A percentile compares a stretch with the other conserved stretches of the same genome.
Evolutionary conservation across 2,329 filamentous ascomycete species (phyloP).

Genomic region (Colletotrichum magnum): DNA sequence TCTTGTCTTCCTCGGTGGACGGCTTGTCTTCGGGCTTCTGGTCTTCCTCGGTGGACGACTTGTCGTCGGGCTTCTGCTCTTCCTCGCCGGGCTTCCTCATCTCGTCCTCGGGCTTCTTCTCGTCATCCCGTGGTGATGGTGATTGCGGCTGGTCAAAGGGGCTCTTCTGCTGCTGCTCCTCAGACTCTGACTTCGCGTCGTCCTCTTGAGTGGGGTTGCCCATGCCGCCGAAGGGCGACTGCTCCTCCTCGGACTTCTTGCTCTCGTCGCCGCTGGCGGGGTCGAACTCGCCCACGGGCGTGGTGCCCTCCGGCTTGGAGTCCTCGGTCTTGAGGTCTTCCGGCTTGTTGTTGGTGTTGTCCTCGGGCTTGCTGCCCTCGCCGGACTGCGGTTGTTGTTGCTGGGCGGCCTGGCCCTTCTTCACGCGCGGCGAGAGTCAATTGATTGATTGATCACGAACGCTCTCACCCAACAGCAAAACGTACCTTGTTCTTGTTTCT

Average conservation of each 20-base stretch:
- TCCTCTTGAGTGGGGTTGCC: background rate
- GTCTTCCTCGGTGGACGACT: slow-evolving; percentile 1
- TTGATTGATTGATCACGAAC: background rate
- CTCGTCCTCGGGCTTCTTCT: slow-evolving; percentile 24
- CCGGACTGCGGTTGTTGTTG: slow-evolving; percentile 19
- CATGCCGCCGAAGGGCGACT: background rate
- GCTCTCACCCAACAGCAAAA: too few species aligned
- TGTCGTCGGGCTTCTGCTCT: slow-evolving; percentile 5
- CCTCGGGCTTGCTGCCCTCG: slow-evolving; percentile 33
- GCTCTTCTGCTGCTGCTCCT: slow-evolving; percentile 31
- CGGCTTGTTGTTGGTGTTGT: background rate
- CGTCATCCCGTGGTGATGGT: slow-evolving; percentile 16
- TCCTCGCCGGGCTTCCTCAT: background rate
- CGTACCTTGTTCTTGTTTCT: slow-evolving; percentile 41
- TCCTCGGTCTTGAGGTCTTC: slow-evolving; percentile 10
- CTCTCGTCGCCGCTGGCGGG: slow-evolving; percentile 8
- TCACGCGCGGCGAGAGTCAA: background rate
- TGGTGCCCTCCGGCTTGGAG: slow-evolving; percentile 30
- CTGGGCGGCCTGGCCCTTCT: slow-evolving; percentile 29
- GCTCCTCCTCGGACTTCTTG: slow-evolving; percentile 18
- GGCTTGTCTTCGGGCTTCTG: background rate
- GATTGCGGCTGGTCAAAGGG: slow-evolving; percentile 6
- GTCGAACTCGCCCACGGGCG: slow-evolving; percentile 34
- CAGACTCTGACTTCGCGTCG: background rate
- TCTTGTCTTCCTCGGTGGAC: slow-evolving; percentile 25